Base-by-base conservation (phyloP, 345 rosid genomes). In the Theobroma cacao region DNA sequence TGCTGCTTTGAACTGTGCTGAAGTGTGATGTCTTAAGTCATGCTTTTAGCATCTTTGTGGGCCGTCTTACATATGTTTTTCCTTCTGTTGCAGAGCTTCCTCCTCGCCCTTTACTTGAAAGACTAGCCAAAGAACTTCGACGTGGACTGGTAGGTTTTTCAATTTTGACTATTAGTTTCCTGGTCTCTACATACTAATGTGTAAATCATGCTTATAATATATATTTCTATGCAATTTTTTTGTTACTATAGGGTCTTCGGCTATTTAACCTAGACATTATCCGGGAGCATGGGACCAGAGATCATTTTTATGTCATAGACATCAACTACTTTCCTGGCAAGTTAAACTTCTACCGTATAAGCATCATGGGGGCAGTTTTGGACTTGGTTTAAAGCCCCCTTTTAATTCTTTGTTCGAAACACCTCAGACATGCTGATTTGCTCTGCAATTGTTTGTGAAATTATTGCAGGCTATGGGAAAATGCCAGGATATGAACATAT, bases 261-360 rank as follows among this genome's bases (percentile, higher is more conserved):
- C 83, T 93, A 55, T 93, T 93, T 87, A 91, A 93, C 83, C 83
- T 93, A 73, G 98, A 91, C 77, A 88, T 93, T 15, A 90, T 93
- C 63, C 83, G 94, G 74, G 98, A 93, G 79, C 92, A 89, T 64
- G 94, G 93, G 67, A 87, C 84, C 18, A 82, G 87, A 77, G 91
- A 93, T 80, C 92, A 58, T 65, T 93, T 85, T 75, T 93, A 88
- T 78, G 93, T 91, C 68, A 90, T 93, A 18, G 96, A 90, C 87
- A 90, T 93, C 30, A 93, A 93, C 79, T 93, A 93, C 86, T 91
- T 93, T 74, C 96, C 98, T 60, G 96, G 94, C 78, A 79, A 89
- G 90, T 77, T 58, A 68, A 60, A 62, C 33, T 31, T 72, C 1
- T 14, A 64, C 50, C 55, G 8, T 7, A 9, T 47, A 28, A 5